phyloP scores from a whole-genome alignment of 345 rosid genomes.

The Boechera retrofracta region DNA sequence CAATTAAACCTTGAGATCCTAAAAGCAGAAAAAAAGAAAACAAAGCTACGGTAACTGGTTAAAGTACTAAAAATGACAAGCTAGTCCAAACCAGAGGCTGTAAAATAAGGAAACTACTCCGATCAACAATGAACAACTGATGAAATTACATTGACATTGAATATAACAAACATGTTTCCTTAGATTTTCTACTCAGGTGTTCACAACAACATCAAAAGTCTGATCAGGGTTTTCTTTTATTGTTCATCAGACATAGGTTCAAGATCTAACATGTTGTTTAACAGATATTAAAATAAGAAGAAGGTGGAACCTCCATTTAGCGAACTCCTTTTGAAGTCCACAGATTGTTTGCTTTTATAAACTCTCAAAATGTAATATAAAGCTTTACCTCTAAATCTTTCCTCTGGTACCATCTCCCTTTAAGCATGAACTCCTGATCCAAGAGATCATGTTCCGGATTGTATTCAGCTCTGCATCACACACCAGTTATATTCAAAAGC shows the following conservation, averaged over 20 bases:
- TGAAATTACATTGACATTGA: not conserved
- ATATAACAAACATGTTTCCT: not conserved
- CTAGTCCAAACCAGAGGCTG: slow-evolving; percentile 4
- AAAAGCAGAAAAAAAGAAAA: not conserved
- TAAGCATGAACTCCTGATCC: slow-evolving; percentile 84
- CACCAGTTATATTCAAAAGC: slow-evolving; percentile 1
- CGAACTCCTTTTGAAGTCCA: not conserved
- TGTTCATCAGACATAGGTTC: not conserved
- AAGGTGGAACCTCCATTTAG: not conserved
- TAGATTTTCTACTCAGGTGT: not conserved
- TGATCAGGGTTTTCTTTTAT: too few species aligned
- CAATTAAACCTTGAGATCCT: slow-evolving; percentile 48
- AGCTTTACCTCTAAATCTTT: slow-evolving; percentile 85
- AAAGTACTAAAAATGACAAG: not conserved
- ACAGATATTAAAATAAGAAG: not conserved
- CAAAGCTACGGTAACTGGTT: not conserved
- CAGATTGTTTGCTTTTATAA: not conserved
- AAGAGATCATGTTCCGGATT: slow-evolving; percentile 68
- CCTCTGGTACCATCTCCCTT: slow-evolving; percentile 89
- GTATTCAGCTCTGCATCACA: slow-evolving; percentile 85
- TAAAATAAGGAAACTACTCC: not conserved
- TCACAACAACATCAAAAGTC: not conserved
- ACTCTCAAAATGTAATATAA: slow-evolving; percentile 14
- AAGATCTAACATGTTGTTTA: too few species aligned
- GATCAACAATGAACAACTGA: not conserved